These are phyloP conservation scores for Phytophthora idaei DNA, from an alignment of 352 stramenopile genomes.

Conservation along the genomic window DNA sequence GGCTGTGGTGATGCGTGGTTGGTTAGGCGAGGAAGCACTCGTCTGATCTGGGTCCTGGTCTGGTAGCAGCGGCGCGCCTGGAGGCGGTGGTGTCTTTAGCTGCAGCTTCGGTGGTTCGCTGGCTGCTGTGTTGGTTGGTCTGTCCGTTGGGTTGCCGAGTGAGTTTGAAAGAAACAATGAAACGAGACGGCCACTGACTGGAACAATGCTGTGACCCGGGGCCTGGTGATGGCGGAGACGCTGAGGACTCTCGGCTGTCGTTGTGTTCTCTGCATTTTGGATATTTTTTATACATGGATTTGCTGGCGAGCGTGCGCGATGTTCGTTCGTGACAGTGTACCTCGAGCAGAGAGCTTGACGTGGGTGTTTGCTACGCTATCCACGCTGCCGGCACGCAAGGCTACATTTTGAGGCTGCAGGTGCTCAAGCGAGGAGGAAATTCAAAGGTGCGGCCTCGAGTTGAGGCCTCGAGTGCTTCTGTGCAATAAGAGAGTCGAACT, in stretches of 20 bases:
- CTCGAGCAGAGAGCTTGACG: slow-evolving; percentile 19
- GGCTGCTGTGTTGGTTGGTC: slow-evolving; percentile 27
- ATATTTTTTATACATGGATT: slow-evolving; percentile 49
- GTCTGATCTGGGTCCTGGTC: slow-evolving; percentile 23
- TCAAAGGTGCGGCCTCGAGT: slow-evolving; percentile 21
- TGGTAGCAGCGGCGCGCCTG: slow-evolving; percentile 11
- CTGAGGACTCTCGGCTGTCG: slow-evolving; percentile 31
- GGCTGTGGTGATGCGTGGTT: slow-evolving; percentile 23
- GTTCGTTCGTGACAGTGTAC: slow-evolving; percentile 25
- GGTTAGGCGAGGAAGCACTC: slow-evolving; percentile 33
- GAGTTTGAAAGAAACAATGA: slow-evolving; percentile 42
- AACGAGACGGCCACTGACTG: slow-evolving; percentile 31
- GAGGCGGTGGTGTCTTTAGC: slow-evolving; percentile 17
- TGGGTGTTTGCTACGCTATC: slow-evolving; percentile 29
- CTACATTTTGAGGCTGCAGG: slow-evolving; percentile 19
- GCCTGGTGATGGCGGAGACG: slow-evolving; percentile 26
- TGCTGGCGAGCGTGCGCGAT: slow-evolving; percentile 32
- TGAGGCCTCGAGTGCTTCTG: slow-evolving; percentile 24
- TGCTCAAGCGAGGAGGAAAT: slow-evolving; percentile 32
- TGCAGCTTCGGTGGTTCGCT: slow-evolving; percentile 10
- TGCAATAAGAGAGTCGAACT: slow-evolving; percentile 21
- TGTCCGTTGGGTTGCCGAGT: slow-evolving; percentile 34
- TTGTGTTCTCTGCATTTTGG: slow-evolving; percentile 52
- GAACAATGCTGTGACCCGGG: slow-evolving; percentile 24
- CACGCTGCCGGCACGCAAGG: slow-evolving; percentile 9